Evolutionary conservation across 2,329 filamentous ascomycete species (phyloP).

Genomic region (Cercospora sesami): DNA sequence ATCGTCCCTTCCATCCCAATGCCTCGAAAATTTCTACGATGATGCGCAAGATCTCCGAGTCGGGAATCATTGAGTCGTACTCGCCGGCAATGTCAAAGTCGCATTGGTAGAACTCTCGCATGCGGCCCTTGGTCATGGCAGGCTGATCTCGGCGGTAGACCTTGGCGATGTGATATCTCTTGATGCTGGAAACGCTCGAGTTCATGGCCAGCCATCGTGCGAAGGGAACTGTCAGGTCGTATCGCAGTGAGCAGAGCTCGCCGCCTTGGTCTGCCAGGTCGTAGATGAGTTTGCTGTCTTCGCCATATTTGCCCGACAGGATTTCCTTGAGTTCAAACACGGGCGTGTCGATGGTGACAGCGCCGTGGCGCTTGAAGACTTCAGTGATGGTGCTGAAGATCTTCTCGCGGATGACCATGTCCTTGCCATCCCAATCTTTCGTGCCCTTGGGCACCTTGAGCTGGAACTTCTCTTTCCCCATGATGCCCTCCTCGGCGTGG

Average conservation of each 20-base stretch:
- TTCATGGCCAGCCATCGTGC: constrained; percentile 94
- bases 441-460: constrained; percentile 91
- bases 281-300: constrained; percentile 90
- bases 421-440: constrained; percentile 77
- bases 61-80: constrained; percentile 88
- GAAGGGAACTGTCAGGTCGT: constrained; percentile 86
- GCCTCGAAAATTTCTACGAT: constrained; percentile 81
- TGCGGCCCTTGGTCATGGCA: constrained; percentile 84
- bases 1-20: constrained; percentile 70
- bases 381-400: constrained; percentile 74
- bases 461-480: constrained; percentile 54
- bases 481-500: constrained; percentile 37
- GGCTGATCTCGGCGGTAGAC: constrained; percentile 81
- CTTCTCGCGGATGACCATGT: constrained; percentile 77
- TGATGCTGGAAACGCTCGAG: constrained; percentile 75
- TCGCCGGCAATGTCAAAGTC: constrained; percentile 91
- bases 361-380: constrained; percentile 82
- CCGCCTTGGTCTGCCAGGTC: constrained; percentile 85
- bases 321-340: constrained; percentile 89
- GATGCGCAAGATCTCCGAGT: constrained; percentile 84
- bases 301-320: constrained; percentile 84
- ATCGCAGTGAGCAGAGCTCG: constrained; percentile 79
- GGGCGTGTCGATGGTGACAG: constrained; percentile 73
- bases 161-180: constrained; percentile 93
- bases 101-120: constrained; percentile 97